Conservation (phyloP, 495 filamentous ascomycete species). For the Massariosphaeria phaeospora region DNA sequence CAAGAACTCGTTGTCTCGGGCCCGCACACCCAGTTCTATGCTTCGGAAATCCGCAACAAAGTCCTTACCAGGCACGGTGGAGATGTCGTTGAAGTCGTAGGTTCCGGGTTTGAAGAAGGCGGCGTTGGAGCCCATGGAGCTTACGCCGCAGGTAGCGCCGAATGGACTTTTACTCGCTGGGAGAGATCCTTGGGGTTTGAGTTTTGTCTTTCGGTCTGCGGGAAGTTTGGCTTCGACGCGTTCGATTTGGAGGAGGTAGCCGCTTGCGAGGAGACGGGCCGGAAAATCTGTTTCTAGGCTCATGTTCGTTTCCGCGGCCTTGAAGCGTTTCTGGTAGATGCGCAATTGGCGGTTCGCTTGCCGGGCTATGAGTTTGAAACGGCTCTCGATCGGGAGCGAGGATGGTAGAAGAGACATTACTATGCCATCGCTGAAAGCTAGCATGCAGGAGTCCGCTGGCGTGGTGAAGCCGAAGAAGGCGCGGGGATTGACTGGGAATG, state of each 20-base stretch:
- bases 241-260: slow-evolving; percentile 37
- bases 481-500: slow-evolving; percentile 41
- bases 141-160: slow-evolving; percentile 38
- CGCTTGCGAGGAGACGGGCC: slow-evolving; percentile 34
- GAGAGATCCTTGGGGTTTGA: slow-evolving; percentile 39
- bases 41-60: slow-evolving; percentile 24
- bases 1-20: slow-evolving; percentile 40
- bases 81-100: slow-evolving; percentile 3
- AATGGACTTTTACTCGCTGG: slow-evolving; percentile 27
- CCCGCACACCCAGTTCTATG: slow-evolving; percentile 27
- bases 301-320: slow-evolving; percentile 2
- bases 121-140: slow-evolving; percentile 35
- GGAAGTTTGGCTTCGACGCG: slow-evolving; percentile 31
- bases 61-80: slow-evolving; percentile 22
- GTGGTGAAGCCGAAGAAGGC: slow-evolving; percentile 35
- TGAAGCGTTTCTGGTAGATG: slow-evolving; percentile 38
- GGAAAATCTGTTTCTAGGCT: slow-evolving; percentile 28
- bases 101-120: slow-evolving; percentile 23
- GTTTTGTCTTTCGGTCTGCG: slow-evolving; percentile 17
- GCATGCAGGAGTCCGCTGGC: slow-evolving; percentile 38
- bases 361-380: slow-evolving; percentile 34
- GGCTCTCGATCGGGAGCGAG: slow-evolving; percentile 27
- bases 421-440: slow-evolving; percentile 40
- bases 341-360: slow-evolving; percentile 37
- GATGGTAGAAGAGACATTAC: slow-evolving; percentile 38